Evolutionary conservation across 805 yeast species (phyloP).

Genomic region (Huiozyma naganishii): DNA sequence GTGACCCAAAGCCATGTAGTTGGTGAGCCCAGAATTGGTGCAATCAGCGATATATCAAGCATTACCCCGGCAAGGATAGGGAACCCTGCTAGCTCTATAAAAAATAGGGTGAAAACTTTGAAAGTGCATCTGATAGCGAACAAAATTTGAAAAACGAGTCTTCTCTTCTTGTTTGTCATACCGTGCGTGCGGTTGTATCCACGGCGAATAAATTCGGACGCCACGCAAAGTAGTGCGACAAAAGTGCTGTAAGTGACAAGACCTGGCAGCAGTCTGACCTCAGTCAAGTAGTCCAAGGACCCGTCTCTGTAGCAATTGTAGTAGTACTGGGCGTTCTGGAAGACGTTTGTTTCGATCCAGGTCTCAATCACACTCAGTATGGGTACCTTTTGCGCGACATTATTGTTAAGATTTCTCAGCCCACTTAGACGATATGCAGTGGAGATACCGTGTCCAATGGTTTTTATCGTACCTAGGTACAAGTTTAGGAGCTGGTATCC

Average conservation of each 20-base stretch:
- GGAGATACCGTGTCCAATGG: slow-evolving; percentile 9
- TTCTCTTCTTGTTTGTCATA: slow-evolving; percentile 27
- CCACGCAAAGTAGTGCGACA: slow-evolving; percentile 13
- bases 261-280: slow-evolving; percentile 22
- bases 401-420: slow-evolving; percentile 1
- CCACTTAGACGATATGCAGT: slow-evolving; percentile 6
- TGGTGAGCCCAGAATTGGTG: slow-evolving; percentile 18
- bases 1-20: slow-evolving; percentile 15
- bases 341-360: slow-evolving; percentile 7
- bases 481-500: slow-evolving; percentile 27
- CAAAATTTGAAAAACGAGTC: slow-evolving; percentile 41
- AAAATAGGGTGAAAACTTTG: slow-evolving; percentile 66
- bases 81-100: slow-evolving; percentile 71
- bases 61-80: slow-evolving; percentile 81
- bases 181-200: slow-evolving; percentile 23
- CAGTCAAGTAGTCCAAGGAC: slow-evolving; percentile 12
- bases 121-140: slow-evolving; percentile 50
- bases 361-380: slow-evolving; percentile 1
- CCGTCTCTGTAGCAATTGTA: not conserved
- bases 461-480: slow-evolving; percentile 9
- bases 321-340: not conserved
- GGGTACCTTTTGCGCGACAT: slow-evolving; percentile 3
- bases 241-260: slow-evolving; percentile 20
- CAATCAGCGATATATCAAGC: slow-evolving; percentile 48
- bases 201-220: slow-evolving; percentile 16